Conservation (phyloP, 768 basidiomycete genomes). For the Lactarius hatsudake region DNA sequence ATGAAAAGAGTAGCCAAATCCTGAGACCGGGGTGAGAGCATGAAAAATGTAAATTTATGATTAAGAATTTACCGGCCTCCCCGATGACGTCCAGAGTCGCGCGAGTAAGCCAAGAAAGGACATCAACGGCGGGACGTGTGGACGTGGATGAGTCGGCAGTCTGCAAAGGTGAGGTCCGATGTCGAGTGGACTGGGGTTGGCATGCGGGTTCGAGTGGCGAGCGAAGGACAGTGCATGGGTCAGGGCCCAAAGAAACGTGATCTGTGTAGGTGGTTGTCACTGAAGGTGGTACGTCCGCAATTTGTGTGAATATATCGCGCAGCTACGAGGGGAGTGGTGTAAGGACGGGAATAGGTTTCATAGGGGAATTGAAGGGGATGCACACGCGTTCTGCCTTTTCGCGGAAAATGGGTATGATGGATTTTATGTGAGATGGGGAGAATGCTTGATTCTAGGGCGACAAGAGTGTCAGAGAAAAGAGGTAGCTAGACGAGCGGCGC, state of each 20-base stretch:
- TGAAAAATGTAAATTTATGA: neutral
- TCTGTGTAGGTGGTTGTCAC: neutral
- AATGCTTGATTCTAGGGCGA: conserved; percentile 49
- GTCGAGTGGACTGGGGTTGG: neutral
- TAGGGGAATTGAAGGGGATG: neutral
- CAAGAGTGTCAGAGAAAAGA: conserved; percentile 23
- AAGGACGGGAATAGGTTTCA: neutral
- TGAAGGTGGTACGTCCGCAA: conserved; percentile 24
- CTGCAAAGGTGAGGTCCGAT: conserved; percentile 11
- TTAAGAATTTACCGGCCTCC: conserved; percentile 47
- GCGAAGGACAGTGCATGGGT: conserved; percentile 16
- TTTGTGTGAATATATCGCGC: conserved; percentile 43
- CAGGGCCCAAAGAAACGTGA: neutral
- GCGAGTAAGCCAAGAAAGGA: conserved; percentile 60
- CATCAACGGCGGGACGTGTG: conserved; percentile 44
- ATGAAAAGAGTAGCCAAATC: conserved; percentile 56
- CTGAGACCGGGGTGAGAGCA: conserved; percentile 31
- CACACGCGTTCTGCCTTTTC: conserved; percentile 52
- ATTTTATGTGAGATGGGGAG: conserved; percentile 46
- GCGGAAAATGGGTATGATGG: conserved; percentile 55
- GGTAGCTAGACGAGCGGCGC: conserved; percentile 25
- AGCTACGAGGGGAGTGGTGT: conserved; percentile 36
- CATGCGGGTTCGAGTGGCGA: conserved; percentile 20
- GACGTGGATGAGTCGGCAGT: conserved; percentile 20
- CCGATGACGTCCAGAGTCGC: conserved; percentile 78